Evolutionary conservation across 495 filamentous ascomycete species (phyloP), one percentile per base, ranked within the genome.

Genomic region (Trichoderma virens): DNA sequence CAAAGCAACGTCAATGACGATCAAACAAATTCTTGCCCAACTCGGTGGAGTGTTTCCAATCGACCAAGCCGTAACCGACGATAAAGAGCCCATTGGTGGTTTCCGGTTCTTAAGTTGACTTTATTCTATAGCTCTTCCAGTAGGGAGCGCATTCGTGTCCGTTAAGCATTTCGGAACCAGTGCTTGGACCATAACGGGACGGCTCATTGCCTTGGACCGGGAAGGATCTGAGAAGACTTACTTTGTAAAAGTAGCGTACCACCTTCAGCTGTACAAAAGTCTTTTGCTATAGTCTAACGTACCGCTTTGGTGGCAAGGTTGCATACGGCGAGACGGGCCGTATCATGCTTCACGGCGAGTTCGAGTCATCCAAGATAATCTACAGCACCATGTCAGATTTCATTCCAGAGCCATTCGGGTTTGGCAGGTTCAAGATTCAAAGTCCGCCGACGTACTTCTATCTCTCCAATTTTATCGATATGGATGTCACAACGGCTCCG

Each of bases 101-200:
- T 27, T 54, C 18, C 25, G 45, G 18, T 18, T 20, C 5, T 20
- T 27, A 20, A 27, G 45, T 6, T n/a, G 18, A 54, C 25, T 54
- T 18, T n/a, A n/a, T 27, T 6, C 18, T 45, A n/a, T 61, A 74
- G 72, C 45, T 16, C 45, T 73, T 31, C 73, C 73, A 13, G 30
- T 45, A 30, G 68, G 65, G 7, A 68, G 65, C 16, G 66, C 60
- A 63, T 63, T 72, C 2, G 16, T 70, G 6, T 61, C 61, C 9
- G 68, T 67, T 31, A 65, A 69, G 20, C 62, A 67, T 25, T 67
- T 63, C 65, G 71, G 74, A 27, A 67, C 61, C 31, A 71, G 68
- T 30, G 59, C 70, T 30, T 76, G 74, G 74, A 69, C 72, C 2
- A 59, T 30, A 20, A 73, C 67, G n/a, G 70, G 64, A 7, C 61